These are phyloP conservation scores for Globisporangium emineosum DNA, from an alignment of 352 stramenopile genomes.

Conservation along the genomic window DNA sequence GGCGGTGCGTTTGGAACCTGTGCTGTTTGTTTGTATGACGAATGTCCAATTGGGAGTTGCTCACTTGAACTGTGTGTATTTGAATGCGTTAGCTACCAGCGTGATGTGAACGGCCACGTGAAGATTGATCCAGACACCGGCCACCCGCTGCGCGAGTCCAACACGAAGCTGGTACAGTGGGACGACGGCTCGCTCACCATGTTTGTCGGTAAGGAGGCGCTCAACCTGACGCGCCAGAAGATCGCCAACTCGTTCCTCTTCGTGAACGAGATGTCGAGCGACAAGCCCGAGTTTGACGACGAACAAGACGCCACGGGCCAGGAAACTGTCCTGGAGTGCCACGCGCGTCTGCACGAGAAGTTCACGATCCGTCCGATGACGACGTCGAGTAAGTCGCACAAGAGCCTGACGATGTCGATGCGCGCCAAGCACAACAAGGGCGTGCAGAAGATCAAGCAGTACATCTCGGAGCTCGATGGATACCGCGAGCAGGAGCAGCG, in stretches of 20 bases:
- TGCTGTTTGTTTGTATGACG: not conserved
- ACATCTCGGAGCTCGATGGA: conserved; percentile 84
- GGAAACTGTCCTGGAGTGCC: conserved; percentile 81
- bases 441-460: conserved; percentile 82
- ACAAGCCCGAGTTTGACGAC: conserved; percentile 61
- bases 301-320: conserved; percentile 57
- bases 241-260: conserved; percentile 87
- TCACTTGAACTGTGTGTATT: not conserved
- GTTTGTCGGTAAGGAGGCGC: conserved; percentile 81
- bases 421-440: conserved; percentile 88
- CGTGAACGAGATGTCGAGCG: conserved; percentile 71
- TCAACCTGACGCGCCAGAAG: conserved; percentile 82
- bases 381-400: conserved; percentile 80
- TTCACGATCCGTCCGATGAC: conserved; percentile 87
- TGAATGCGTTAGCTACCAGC: conserved; percentile 34
- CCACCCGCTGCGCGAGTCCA: conserved; percentile 62
- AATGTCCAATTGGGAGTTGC: not conserved
- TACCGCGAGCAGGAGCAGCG: conserved; percentile 79
- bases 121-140: conserved; percentile 63
- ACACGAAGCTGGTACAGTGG: conserved; percentile 85
- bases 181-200: conserved; percentile 83
- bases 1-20: conserved; percentile 35
- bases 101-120: conserved; percentile 54
- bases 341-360: conserved; percentile 78
- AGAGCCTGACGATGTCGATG: conserved; percentile 88